phyloP scores from a whole-genome alignment of 768 basidiomycete species.

The Agaricus sinodeliciosus region DNA sequence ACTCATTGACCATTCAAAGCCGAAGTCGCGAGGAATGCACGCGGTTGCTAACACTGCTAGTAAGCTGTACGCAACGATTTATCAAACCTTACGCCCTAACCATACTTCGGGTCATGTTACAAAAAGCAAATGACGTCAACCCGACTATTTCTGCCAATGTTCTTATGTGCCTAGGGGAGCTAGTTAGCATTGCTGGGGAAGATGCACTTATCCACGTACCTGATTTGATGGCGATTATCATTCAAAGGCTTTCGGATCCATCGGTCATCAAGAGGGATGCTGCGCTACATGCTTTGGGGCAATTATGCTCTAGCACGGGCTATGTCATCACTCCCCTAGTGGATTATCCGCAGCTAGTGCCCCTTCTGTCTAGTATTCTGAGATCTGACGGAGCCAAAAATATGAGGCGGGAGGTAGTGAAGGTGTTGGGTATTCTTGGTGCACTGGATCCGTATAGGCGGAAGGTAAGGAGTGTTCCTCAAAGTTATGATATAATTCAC shows the following conservation, averaged over 20 bases:
- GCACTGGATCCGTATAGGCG: constrained; percentile 94
- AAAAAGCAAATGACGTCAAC: constrained; percentile 81
- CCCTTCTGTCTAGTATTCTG: constrained; percentile 76
- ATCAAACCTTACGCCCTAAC: constrained; percentile 95
- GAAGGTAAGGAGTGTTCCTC: constrained; percentile 46
- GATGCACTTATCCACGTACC: constrained; percentile 80
- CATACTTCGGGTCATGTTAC: constrained; percentile 87
- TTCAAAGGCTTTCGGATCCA: constrained; percentile 85
- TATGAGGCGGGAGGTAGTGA: constrained; percentile 84
- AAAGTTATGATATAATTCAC: background rate
- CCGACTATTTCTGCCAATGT: constrained; percentile 89
- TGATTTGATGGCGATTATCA: constrained; percentile 86
- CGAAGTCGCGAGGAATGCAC: constrained; percentile 91
- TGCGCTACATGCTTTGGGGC: constrained; percentile 89
- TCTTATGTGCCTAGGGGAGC: constrained; percentile 89
- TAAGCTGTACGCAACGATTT: constrained; percentile 86
- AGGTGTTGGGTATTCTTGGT: constrained; percentile 92
- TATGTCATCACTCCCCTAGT: constrained; percentile 89
- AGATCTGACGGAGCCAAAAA: constrained; percentile 67
- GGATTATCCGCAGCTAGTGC: constrained; percentile 88
- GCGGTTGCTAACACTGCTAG: constrained; percentile 81
- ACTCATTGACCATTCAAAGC: constrained; percentile 28
- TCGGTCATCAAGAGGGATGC: constrained; percentile 87
- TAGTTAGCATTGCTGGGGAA: constrained; percentile 90
- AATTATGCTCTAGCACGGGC: constrained; percentile 92